A percentile compares a stretch with the other conserved stretches of the same genome.
Conservation (phyloP, 352 stramenopile species). For the Pythium scleroteichum region DNA sequence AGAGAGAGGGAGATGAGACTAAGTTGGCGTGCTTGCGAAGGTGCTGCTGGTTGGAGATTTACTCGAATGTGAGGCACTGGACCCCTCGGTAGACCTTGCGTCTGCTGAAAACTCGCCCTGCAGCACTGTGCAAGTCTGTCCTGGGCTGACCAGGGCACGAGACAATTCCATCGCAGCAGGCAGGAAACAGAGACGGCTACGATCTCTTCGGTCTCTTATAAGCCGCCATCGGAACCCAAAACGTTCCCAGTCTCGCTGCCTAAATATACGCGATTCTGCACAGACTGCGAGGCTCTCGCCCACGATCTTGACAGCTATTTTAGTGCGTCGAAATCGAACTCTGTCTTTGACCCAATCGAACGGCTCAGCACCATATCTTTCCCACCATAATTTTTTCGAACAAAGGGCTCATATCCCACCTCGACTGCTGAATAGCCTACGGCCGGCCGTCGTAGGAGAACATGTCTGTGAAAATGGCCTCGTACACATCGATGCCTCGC, state of each 20-base stretch:
- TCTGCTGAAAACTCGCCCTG: neutral
- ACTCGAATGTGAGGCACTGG: conserved; percentile 20
- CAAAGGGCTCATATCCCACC: no score
- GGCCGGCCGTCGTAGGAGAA: conserved; percentile 31
- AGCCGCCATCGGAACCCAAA: neutral
- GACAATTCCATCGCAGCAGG: conserved; percentile 9
- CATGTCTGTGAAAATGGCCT: conserved; percentile 51
- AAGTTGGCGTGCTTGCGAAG: neutral
- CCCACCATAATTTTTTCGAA: neutral
- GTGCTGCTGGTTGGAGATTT: conserved; percentile 21
- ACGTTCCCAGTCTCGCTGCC: neutral
- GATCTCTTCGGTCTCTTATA: conserved; percentile 14
- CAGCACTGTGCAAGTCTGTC: neutral
- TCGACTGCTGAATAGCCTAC: neutral
- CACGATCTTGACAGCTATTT: conserved; percentile 5
- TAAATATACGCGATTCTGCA: neutral
- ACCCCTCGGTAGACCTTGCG: neutral
- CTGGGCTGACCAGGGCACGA: conserved; percentile 24
- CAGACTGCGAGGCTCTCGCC: neutral
- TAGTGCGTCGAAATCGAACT: conserved; percentile 14
- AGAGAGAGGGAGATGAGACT: neutral
- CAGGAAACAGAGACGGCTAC: no score
- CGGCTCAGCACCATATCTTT: no score
- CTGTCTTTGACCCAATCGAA: neutral
- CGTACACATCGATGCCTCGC: conserved; percentile 91